Conservation (phyloP, 106 monocot genomes). For the Apostasia ramifera region DNA sequence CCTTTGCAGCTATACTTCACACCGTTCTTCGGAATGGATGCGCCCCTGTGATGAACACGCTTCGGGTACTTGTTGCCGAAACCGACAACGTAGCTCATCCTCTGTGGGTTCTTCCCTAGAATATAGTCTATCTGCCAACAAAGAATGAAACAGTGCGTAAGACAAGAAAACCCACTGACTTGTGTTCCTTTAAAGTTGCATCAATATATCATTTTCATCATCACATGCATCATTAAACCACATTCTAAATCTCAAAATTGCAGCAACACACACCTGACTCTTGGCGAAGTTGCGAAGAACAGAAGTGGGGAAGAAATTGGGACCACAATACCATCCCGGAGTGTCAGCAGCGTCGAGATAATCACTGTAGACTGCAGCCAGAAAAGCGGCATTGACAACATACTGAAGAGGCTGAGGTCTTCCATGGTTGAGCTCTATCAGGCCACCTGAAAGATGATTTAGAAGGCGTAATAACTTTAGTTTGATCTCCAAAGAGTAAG, state of each 20-base stretch:
- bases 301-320: constrained; percentile 19
- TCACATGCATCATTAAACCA: not conserved
- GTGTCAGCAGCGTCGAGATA: constrained; percentile 29
- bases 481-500: not conserved
- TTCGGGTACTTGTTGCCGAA: constrained; percentile 31
- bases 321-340: constrained; percentile 34
- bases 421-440: constrained; percentile 58
- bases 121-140: constrained; percentile 35
- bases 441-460: constrained; percentile 35
- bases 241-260: not conserved
- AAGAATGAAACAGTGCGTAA: no score
- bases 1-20: constrained; percentile 32
- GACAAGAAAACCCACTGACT: no score
- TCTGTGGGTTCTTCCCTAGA: constrained; percentile 38
- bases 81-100: constrained; percentile 55
- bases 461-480: not conserved
- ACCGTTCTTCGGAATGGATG: constrained; percentile 35
- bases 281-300: constrained; percentile 22
- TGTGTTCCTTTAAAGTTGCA: not conserved
- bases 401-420: constrained; percentile 33
- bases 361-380: constrained; percentile 24
- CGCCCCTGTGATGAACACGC: constrained; percentile 57
- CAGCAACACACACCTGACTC: constrained; percentile 15
- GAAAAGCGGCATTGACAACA: constrained; percentile 31
- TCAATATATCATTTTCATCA: not conserved